These are phyloP conservation scores for Rhizopus arrhizus DNA, from an alignment of 371 early-diverging fungal genomes.

Conservation along the genomic window DNA sequence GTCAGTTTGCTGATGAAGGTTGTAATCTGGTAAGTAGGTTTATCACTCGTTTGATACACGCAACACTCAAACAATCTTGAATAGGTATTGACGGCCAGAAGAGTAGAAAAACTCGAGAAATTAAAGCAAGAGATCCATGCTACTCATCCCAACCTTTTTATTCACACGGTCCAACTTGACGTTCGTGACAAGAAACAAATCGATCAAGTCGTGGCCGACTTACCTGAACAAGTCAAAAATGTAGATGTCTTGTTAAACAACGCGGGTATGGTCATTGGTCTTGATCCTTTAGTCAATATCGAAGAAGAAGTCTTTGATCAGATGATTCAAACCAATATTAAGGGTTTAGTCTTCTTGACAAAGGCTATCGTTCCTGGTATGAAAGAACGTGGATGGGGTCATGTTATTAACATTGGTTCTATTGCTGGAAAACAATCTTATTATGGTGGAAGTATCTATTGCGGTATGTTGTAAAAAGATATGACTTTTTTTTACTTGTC, in stretches of 20 bases:
- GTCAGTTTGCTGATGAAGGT: constrained; percentile 83
- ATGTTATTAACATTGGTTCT: constrained; percentile 88
- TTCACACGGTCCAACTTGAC: constrained; percentile 74
- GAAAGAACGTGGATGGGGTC: constrained; percentile 74
- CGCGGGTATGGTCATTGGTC: constrained; percentile 79
- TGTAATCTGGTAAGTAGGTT: constrained; percentile 64
- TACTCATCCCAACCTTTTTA: constrained; percentile 55
- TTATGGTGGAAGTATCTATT: constrained; percentile 84
- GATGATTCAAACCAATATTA: constrained; percentile 91
- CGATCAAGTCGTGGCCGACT: constrained; percentile 50
- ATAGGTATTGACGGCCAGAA: constrained; percentile 79
- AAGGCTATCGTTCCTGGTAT: constrained; percentile 84
- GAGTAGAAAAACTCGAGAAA: constrained; percentile 66
- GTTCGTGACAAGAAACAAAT: constrained; percentile 69
- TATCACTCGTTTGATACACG: not conserved
- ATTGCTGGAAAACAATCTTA: constrained; percentile 79
- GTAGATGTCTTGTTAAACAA: constrained; percentile 82
- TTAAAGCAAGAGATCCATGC: constrained; percentile 58
- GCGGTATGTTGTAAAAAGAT: constrained; percentile 44
- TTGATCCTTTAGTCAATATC: constrained; percentile 73
- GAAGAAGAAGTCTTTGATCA: constrained; percentile 69
- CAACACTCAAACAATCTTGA: not conserved
- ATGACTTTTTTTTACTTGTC: not conserved
- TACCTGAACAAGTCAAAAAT: constrained; percentile 58
- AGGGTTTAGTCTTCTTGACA: constrained; percentile 80